Percentiles rank a stretch among this genome's conserved stretches.
These are phyloP conservation scores for Stephania japonica DNA, from an alignment of 164 flowering plant species.

Conservation along the genomic window DNA sequence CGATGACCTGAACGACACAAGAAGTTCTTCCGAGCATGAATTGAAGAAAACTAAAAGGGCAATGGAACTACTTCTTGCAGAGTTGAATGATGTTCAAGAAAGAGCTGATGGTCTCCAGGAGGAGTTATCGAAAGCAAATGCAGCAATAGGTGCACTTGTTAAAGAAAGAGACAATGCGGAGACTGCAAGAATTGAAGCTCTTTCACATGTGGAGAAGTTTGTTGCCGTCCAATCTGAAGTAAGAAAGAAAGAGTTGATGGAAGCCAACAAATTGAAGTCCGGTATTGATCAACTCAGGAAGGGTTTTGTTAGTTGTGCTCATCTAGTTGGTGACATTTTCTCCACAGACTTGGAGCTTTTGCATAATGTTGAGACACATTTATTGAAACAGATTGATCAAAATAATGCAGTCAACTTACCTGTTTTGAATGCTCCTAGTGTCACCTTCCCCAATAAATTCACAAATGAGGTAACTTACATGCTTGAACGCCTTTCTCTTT, in stretches of 20 bases:
- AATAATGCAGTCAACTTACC: conserved; percentile 18
- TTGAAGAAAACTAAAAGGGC: conserved; percentile 73
- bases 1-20: conserved; percentile 39
- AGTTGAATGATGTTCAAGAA: conserved; percentile 94
- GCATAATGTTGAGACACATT: conserved; percentile 35
- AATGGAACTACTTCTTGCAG: conserved; percentile 78
- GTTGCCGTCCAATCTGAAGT: conserved; percentile 31
- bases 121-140: conserved; percentile 47
- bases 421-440: conserved; percentile 19
- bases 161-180: conserved; percentile 52
- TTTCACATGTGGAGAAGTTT: conserved; percentile 44
- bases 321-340: conserved; percentile 34
- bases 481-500: background rate
- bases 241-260: conserved; percentile 34
- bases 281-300: conserved; percentile 36
- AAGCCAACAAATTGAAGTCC: conserved; percentile 37
- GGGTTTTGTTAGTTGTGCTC: conserved; percentile 31
- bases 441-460: conserved; percentile 19
- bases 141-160: conserved; percentile 39
- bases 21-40: conserved; percentile 57
- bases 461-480: conserved; percentile 38
- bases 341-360: conserved; percentile 51
- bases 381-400: conserved; percentile 28
- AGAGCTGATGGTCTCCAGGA: conserved; percentile 84
- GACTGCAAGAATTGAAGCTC: conserved; percentile 57